A percentile compares a stretch with the other conserved stretches of the same genome.
Evolutionary conservation across 2,329 filamentous ascomycete species (phyloP).

Genomic region (Aspergillus sp.): DNA sequence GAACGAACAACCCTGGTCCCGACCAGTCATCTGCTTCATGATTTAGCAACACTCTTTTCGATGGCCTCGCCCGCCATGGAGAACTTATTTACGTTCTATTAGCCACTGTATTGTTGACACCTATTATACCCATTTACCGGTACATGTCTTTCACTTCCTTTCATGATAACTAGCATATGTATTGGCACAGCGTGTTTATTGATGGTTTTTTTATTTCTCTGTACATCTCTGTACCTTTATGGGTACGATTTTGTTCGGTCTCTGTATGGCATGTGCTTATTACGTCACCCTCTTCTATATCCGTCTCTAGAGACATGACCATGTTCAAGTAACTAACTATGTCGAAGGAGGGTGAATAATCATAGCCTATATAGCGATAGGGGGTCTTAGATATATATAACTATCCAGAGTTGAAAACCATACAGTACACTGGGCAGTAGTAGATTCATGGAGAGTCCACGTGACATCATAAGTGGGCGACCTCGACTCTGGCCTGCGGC

Average conservation of each 20-base stretch:
- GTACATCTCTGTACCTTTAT: constrained; percentile 1
- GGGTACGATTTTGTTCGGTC: not conserved
- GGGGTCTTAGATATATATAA: no score
- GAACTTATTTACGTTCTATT: not conserved
- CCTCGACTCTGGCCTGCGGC: constrained; percentile 9
- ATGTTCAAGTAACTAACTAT: no score
- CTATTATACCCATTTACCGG: constrained; percentile 1
- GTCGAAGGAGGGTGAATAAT: no score
- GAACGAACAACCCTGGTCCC: not conserved
- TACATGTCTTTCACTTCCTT: constrained; percentile 1
- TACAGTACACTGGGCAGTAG: no score
- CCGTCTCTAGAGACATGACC: no score
- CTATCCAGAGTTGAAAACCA: no score
- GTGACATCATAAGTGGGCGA: constrained; percentile 6
- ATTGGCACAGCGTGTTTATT: not conserved
- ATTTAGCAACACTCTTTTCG: not conserved
- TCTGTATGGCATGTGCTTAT: not conserved
- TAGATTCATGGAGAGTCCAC: not conserved
- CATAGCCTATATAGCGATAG: no score
- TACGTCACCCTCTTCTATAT: no score
- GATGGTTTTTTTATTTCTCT: not conserved
- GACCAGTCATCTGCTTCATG: constrained; percentile 5
- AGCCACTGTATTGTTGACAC: not conserved
- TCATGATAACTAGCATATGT: constrained; percentile 4
- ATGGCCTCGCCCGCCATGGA: constrained; percentile 3